Evolutionary conservation across 192 early-diverging fungal species (phyloP).

Genomic region (Jimgerdemannia lactiflua): DNA sequence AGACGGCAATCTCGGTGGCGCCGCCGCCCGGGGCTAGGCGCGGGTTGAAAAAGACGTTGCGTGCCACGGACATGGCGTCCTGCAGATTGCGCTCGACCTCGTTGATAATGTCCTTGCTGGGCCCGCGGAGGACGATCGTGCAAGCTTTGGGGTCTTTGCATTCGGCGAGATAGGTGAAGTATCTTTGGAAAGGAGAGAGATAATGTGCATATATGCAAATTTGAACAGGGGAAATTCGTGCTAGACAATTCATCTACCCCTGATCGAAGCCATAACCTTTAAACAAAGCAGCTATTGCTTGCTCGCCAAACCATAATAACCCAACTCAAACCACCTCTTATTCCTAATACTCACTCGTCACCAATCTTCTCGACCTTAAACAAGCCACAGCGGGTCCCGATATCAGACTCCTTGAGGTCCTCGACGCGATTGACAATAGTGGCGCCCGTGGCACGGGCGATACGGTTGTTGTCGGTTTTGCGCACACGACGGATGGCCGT

Average conservation of each 20-base stretch:
- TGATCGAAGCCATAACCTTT: neutral
- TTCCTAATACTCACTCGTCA: conserved; percentile 67
- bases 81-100: conserved; percentile 99
- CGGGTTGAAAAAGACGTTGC: conserved; percentile 97
- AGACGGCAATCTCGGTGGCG: conserved; percentile 96
- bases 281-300: neutral
- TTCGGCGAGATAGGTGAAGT: conserved; percentile 94
- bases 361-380: conserved; percentile 97
- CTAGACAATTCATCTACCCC: neutral
- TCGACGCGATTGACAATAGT: conserved; percentile 96
- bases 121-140: conserved; percentile 95
- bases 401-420: conserved; percentile 94
- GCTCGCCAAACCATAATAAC: neutral
- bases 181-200: conserved; percentile 32
- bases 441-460: conserved; percentile 96
- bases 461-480: conserved; percentile 99
- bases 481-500: conserved; percentile 96
- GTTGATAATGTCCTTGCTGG: conserved; percentile 96
- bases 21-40: conserved; percentile 94
- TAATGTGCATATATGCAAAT: neutral
- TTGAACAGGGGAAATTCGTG: conserved; percentile 4
- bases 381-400: conserved; percentile 92
- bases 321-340: neutral
- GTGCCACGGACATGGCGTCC: conserved; percentile 98
- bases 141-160: conserved; percentile 98